phyloP scores from a whole-genome alignment of 140 eudicot species.

The Stevia rebaudiana region DNA sequence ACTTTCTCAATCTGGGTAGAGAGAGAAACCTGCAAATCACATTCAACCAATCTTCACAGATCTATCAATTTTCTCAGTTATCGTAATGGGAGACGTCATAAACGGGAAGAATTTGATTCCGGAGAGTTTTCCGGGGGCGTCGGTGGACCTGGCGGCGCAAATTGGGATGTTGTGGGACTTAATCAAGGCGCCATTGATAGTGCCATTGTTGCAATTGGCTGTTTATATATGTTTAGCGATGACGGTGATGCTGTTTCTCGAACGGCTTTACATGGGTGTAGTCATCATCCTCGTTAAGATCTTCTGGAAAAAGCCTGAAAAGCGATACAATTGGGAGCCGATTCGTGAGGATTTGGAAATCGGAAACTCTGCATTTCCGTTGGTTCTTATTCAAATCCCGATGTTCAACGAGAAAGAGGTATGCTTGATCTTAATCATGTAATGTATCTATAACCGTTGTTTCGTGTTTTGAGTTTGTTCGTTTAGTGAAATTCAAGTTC shows the following conservation, averaged over 20 bases:
- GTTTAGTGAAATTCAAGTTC: not conserved
- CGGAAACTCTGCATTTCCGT: conserved; percentile 58
- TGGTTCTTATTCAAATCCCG: conserved; percentile 86
- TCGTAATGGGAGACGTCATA: conserved; percentile 28
- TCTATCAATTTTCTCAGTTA: conserved; percentile 11
- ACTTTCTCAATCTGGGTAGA: conserved; percentile 20
- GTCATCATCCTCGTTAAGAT: conserved; percentile 68
- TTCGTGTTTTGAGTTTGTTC: too few species aligned
- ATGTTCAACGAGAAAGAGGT: conserved; percentile 95
- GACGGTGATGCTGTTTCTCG: conserved; percentile 68
- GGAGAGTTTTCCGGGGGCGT: conserved; percentile 53
- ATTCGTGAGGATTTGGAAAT: conserved; percentile 64
- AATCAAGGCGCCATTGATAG: conserved; percentile 61
- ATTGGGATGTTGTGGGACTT: conserved; percentile 61
- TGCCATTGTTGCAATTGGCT: conserved; percentile 62
- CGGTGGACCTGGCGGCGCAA: conserved; percentile 51
- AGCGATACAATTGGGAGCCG: conserved; percentile 75
- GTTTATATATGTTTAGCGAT: conserved; percentile 54
- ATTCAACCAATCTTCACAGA: conserved; percentile 15
- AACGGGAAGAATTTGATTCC: conserved; percentile 40
- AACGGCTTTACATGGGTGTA: conserved; percentile 82
- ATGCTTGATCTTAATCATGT: not conserved
- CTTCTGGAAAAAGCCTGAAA: conserved; percentile 76
- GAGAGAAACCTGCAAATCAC: conserved; percentile 26
- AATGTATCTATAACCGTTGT: too few species aligned